Base-by-base conservation (phyloP, 2,329 filamentous ascomycete species). In the Apiospora aurea region DNA sequence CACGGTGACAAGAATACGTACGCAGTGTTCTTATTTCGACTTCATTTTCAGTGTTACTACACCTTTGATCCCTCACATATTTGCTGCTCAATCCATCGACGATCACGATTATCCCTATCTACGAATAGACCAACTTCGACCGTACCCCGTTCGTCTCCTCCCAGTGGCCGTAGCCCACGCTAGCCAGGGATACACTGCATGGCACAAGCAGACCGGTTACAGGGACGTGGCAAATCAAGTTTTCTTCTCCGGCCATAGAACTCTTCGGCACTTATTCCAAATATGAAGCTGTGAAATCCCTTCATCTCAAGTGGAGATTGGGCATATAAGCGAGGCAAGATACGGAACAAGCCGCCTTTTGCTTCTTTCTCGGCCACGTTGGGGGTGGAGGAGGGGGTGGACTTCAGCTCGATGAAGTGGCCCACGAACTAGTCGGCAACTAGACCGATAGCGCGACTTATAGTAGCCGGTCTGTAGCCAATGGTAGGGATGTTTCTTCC, bases 381-480 rank as follows among this genome's bases (percentile, higher is more conserved):
- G 2, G 53, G 18, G 13, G 53, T 29, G 29, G 29, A 64, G 53
- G 29, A 18, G 26, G 14, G 53, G n/a, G 53, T 6, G 10, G 34
- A 38, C 18, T 64, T 64, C 57, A 64, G 57, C 57, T 64, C 34
- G 57, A 24, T 34, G 34, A 38, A 38, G 5, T 41, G 57, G 29
- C 34, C 57, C 57, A 64, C 57, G 34, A 7, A 41, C 57, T 64
- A 64, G 34, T 38, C 34, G 53, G 24, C 21, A 41, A 10, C 34
- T 64, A 64, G 8, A 41, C 18, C 57, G 57, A 64, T 64, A 64
- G 57, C 57, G 57, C 11, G 57, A 41, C 29, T 64, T 64, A 64
- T 64, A 64, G 57, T 21, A 64, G 57, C 21, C 34, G 29, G 13
- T 64, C 34, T 24, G 34, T 64, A 18, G 13, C 57, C 57, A 64